A percentile compares a stretch with the other conserved stretches of the same genome.
phyloP scores from a whole-genome alignment of 2,329 filamentous ascomycete genomes.

The Elsinoe australis region DNA sequence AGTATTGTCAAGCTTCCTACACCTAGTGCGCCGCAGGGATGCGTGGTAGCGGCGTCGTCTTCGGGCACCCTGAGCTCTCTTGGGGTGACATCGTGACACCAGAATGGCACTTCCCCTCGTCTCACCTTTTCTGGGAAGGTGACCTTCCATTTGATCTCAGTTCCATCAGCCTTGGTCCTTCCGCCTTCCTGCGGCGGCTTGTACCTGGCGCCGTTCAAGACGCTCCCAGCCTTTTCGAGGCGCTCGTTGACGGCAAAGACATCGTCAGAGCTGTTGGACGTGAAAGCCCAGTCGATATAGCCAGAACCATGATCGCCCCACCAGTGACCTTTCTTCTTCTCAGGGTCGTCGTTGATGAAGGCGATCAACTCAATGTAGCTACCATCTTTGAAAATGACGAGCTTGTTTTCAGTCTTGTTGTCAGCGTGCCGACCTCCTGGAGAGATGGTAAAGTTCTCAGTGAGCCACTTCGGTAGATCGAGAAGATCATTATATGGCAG shows the following conservation, averaged over 20 bases:
- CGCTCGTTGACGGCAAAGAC: slow-evolving; percentile 35
- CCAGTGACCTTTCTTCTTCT: slow-evolving; percentile 43
- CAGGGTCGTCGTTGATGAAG: slow-evolving; percentile 45
- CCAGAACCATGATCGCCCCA: slow-evolving; percentile 51
- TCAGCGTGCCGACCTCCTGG: slow-evolving; percentile 57
- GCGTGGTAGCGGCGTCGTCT: slow-evolving; percentile 33
- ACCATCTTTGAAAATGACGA: slow-evolving; percentile 56
- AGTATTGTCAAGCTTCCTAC: slow-evolving; percentile 29
- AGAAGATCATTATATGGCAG: slow-evolving; percentile 46
- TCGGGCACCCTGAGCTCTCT: slow-evolving; percentile 50
- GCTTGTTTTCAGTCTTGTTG: slow-evolving; percentile 52
- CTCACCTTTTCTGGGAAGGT: slow-evolving; percentile 41
- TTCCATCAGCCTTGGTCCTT: slow-evolving; percentile 48
- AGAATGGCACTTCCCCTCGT: slow-evolving; percentile 54
- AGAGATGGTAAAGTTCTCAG: slow-evolving; percentile 49
- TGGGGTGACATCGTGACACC: slow-evolving; percentile 56
- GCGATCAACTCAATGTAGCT: slow-evolving; percentile 60
- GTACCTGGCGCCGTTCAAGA: slow-evolving; percentile 38
- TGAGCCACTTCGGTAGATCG: slow-evolving; percentile 45
- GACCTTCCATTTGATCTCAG: slow-evolving; percentile 52
- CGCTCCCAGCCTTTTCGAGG: slow-evolving; percentile 22
- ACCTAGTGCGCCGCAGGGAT: slow-evolving; percentile 48
- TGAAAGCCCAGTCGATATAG: slow-evolving; percentile 56
- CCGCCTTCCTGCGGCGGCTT: slow-evolving; percentile 45
- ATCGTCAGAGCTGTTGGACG: slow-evolving; percentile 31